phyloP scores from a whole-genome alignment of 352 stramenopile species.

The Aphanomyces invadans region DNA sequence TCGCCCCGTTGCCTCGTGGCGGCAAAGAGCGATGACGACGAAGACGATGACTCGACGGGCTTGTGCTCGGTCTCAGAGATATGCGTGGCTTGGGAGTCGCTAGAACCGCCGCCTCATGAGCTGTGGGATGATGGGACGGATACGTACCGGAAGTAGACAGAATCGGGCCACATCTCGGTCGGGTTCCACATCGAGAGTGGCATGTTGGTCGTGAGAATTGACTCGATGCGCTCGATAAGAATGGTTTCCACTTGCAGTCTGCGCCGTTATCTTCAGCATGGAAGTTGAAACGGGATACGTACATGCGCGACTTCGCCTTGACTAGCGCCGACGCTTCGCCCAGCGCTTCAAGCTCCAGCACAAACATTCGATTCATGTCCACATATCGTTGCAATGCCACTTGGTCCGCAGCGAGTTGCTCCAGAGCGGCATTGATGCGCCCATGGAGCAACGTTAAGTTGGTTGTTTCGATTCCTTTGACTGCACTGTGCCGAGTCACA shows the following conservation, averaged over 20 bases:
- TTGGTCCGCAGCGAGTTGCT: not conserved
- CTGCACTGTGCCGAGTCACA: not conserved
- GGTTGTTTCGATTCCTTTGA: not conserved
- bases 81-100: not conserved
- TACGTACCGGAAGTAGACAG: not conserved
- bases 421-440: not conserved
- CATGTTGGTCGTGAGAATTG: not conserved
- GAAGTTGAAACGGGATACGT: too few relatives aligned
- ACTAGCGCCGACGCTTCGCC: not conserved
- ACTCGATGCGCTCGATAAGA: not conserved
- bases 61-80: conserved; percentile 10
- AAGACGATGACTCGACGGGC: not conserved
- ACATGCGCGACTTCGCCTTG: not conserved
- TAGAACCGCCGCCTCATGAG: too few relatives aligned
- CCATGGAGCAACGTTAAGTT: conserved; percentile 6
- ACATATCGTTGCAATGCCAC: not conserved
- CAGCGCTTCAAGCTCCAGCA: not conserved
- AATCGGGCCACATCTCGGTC: not conserved
- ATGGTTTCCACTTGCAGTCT: conserved; percentile 5
- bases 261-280: too few relatives aligned
- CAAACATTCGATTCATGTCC: conserved; percentile 9
- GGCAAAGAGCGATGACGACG: not conserved
- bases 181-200: not conserved
- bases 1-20: not conserved
- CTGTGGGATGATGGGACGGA: too few relatives aligned